Conservation (phyloP, 1,139 yeast species). For the Sugiyamaella xylanicola region DNA sequence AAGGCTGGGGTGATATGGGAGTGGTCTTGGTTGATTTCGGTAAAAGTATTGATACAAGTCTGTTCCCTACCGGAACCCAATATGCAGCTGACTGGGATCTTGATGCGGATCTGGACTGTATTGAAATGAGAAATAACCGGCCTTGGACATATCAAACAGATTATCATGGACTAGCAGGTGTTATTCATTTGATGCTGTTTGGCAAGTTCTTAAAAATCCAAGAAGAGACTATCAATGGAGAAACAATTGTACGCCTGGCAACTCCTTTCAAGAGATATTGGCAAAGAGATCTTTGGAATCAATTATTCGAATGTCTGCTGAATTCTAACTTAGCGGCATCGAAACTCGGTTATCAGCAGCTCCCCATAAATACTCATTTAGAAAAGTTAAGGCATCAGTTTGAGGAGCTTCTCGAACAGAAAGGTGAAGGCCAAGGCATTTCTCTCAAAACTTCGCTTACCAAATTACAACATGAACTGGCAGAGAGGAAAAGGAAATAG, state of each 20-base stretch:
- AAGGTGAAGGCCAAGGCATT: constrained; percentile 33
- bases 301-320: constrained; percentile 63
- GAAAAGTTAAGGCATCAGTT: constrained; percentile 46
- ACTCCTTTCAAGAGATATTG: constrained; percentile 70
- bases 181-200: constrained; percentile 71
- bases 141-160: constrained; percentile 86
- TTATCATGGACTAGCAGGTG: constrained; percentile 79
- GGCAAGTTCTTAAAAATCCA: constrained; percentile 54
- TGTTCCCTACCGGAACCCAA: constrained; percentile 52
- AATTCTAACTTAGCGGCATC: constrained; percentile 50
- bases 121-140: constrained; percentile 61
- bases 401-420: constrained; percentile 50
- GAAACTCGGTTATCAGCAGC: constrained; percentile 21
- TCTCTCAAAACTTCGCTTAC: constrained; percentile 33
- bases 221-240: constrained; percentile 31
- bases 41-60: constrained; percentile 69
- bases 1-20: constrained; percentile 60
- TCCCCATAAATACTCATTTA: constrained; percentile 50
- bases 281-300: constrained; percentile 73
- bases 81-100: constrained; percentile 66
- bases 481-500: constrained; percentile 16
- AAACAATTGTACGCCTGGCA: constrained; percentile 42
- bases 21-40: constrained; percentile 80
- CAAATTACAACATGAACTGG: constrained; percentile 27
- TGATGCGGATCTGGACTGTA: constrained; percentile 72